These are phyloP conservation scores for Rhodofomes roseus DNA, from an alignment of 1,284 basidiomycete genomes.

Conservation along the genomic window DNA sequence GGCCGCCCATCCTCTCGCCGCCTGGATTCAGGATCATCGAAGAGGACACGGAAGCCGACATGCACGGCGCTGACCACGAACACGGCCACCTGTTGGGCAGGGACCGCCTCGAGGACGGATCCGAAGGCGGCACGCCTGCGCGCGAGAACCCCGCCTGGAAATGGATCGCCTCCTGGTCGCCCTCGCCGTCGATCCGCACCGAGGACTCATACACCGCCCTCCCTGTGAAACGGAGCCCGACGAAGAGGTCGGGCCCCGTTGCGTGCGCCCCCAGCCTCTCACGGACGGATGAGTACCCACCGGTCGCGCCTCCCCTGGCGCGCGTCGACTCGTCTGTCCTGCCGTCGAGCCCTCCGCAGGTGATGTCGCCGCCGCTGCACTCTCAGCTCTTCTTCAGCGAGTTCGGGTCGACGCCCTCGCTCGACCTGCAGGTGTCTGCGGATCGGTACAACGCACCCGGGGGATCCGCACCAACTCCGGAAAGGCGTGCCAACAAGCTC, in stretches of 20 bases:
- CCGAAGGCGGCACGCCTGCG: slow-evolving; percentile 4
- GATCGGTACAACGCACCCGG: background rate
- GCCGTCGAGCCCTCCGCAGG: slow-evolving; percentile 28
- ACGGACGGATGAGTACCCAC: background rate
- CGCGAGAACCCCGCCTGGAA: slow-evolving; percentile 9
- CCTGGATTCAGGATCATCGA: slow-evolving; percentile 33
- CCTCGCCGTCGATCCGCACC: slow-evolving; percentile 11
- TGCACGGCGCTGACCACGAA: slow-evolving; percentile 1
- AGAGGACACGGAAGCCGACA: slow-evolving; percentile 25
- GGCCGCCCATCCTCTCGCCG: slow-evolving; percentile 5
- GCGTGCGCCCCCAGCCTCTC: background rate
- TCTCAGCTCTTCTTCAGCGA: slow-evolving; percentile 31
- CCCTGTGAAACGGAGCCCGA: slow-evolving; percentile 22
- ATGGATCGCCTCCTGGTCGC: slow-evolving; percentile 23
- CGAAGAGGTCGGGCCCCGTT: slow-evolving; percentile 14
- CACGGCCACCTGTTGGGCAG: slow-evolving; percentile 1
- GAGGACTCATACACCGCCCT: slow-evolving; percentile 29
- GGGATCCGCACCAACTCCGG: background rate
- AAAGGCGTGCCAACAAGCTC: slow-evolving; percentile 16
- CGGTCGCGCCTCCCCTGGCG: background rate
- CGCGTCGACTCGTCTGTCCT: slow-evolving; percentile 28
- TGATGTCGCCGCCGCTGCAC: slow-evolving; percentile 32
- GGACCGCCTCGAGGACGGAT: slow-evolving; percentile 1
- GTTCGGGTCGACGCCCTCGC: slow-evolving; percentile 15
- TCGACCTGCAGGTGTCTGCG: slow-evolving; percentile 9